phyloP scores from a whole-genome alignment of 257 asterid species.

The Eucommia ulmoides region DNA sequence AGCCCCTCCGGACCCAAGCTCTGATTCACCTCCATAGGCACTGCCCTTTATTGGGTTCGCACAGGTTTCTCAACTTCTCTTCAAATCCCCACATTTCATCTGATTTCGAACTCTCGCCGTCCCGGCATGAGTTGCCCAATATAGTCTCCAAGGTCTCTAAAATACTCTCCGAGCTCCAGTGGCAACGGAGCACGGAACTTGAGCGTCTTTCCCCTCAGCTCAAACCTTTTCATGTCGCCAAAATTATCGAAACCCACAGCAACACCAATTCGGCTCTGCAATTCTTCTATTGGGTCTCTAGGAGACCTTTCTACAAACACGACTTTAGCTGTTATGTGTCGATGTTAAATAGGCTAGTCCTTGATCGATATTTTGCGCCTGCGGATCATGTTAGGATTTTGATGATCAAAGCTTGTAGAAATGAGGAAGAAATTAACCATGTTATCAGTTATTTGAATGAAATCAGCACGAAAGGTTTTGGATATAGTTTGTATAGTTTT shows the following conservation, averaged over 20 bases:
- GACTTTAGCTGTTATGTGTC: slow-evolving; percentile 60
- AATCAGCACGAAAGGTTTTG: slow-evolving; percentile 29
- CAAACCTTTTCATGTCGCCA: slow-evolving; percentile 48
- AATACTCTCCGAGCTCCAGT: slow-evolving; percentile 45
- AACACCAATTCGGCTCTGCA: slow-evolving; percentile 40
- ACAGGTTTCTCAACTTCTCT: slow-evolving; percentile 27
- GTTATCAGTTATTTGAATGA: slow-evolving; percentile 50
- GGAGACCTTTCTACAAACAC: slow-evolving; percentile 66
- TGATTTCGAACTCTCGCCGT: not conserved
- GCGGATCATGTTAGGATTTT: slow-evolving; percentile 75
- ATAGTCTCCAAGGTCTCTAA: slow-evolving; percentile 37
- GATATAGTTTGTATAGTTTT: slow-evolving; percentile 48
- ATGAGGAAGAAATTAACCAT: slow-evolving; percentile 40
- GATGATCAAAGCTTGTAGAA: slow-evolving; percentile 57
- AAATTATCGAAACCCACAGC: slow-evolving; percentile 28
- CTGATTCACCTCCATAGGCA: slow-evolving; percentile 14
- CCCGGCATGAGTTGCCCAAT: slow-evolving; percentile 8
- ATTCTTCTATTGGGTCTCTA: slow-evolving; percentile 80
- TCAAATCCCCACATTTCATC: slow-evolving; percentile 16
- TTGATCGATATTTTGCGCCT: slow-evolving; percentile 35
- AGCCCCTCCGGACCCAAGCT: slow-evolving; percentile 35
- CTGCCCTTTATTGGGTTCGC: slow-evolving; percentile 15
- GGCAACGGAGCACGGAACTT: slow-evolving; percentile 53
- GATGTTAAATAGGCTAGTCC: slow-evolving; percentile 66
- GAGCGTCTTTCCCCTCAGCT: slow-evolving; percentile 37